phyloP scores from a whole-genome alignment of 768 basidiomycete genomes.

The Clavaria fumosa region DNA sequence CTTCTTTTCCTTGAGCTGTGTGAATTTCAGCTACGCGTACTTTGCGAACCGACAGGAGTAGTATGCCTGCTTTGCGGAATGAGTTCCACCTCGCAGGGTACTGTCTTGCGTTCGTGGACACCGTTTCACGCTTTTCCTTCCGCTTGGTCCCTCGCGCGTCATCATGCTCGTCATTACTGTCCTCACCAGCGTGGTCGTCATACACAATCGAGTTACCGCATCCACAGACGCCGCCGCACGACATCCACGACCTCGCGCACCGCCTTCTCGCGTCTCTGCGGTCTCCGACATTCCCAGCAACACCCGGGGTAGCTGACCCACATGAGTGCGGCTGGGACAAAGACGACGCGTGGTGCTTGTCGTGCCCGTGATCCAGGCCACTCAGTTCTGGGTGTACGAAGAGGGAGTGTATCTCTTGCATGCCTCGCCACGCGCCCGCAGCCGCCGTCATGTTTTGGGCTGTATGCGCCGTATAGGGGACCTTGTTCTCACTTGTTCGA shows the following conservation, averaged over 20 bases:
- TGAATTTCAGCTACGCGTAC: conserved; percentile 86
- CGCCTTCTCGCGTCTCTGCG: conserved; percentile 48
- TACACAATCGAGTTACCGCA: conserved; percentile 58
- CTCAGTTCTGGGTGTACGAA: conserved; percentile 74
- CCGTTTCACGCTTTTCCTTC: conserved; percentile 63
- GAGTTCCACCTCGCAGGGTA: conserved; percentile 63
- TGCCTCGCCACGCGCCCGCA: conserved; percentile 16
- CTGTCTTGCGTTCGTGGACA: conserved; percentile 62
- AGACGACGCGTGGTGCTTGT: conserved; percentile 32
- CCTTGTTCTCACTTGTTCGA: conserved; percentile 39
- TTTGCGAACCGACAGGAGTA: conserved; percentile 94
- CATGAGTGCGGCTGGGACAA: too few relatives aligned
- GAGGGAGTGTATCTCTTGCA: conserved; percentile 60
- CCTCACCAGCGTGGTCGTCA: conserved; percentile 20
- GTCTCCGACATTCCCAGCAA: conserved; percentile 16
- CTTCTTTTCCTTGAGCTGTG: too few relatives aligned
- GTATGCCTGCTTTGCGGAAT: conserved; percentile 57
- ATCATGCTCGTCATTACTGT: too few relatives aligned
- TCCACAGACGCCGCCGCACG: conserved; percentile 46
- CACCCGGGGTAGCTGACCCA: too few relatives aligned
- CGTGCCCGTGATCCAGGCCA: conserved; percentile 79
- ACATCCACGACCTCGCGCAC: conserved; percentile 46
- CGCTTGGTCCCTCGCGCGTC: too few relatives aligned
- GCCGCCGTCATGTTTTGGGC: conserved; percentile 52
- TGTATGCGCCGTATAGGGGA: conserved; percentile 71